phyloP scores from a whole-genome alignment of 2,329 filamentous ascomycete species.

The Aureobasidium sp. region DNA sequence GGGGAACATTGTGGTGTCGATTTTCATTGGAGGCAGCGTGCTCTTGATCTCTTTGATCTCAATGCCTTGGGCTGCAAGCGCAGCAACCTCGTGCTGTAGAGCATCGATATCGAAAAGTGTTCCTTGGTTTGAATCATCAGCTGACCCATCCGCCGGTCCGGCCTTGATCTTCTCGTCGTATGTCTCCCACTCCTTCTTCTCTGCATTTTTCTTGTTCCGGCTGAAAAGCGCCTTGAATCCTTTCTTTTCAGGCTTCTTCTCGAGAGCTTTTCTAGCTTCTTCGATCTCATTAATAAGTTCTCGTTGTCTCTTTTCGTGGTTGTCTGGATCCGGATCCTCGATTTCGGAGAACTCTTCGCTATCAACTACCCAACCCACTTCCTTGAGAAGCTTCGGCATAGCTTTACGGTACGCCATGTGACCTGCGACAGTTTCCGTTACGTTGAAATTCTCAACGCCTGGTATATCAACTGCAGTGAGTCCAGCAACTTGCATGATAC shows the following conservation, averaged over 20 bases:
- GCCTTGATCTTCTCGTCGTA: constrained; percentile 63
- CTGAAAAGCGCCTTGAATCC: constrained; percentile 68
- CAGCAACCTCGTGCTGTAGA: constrained; percentile 60
- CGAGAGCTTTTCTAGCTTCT: constrained; percentile 78
- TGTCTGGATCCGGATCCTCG: constrained; percentile 92
- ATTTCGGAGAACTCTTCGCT: constrained; percentile 95
- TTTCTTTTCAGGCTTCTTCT: constrained; percentile 64
- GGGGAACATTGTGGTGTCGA: constrained; percentile 35
- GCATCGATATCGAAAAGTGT: constrained; percentile 95
- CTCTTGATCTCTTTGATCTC: constrained; percentile 84
- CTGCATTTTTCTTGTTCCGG: constrained; percentile 63
- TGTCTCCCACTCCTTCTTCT: constrained; percentile 89
- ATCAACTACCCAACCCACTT: constrained; percentile 85
- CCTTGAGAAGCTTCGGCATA: constrained; percentile 79
- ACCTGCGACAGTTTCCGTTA: constrained; percentile 74
- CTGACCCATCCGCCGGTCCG: constrained; percentile 31
- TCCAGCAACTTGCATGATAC: constrained; percentile 80
- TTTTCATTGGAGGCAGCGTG: constrained; percentile 82
- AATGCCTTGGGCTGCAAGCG: constrained; percentile 63
- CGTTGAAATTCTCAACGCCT: constrained; percentile 77
- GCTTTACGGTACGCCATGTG: constrained; percentile 94
- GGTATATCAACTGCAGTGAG: constrained; percentile 71
- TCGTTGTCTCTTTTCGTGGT: constrained; percentile 76
- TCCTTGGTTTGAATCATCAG: constrained; percentile 37
- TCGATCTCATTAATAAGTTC: constrained; percentile 97